Conservation (phyloP, 441 rosid species). For the Jatropha podagrica region DNA sequence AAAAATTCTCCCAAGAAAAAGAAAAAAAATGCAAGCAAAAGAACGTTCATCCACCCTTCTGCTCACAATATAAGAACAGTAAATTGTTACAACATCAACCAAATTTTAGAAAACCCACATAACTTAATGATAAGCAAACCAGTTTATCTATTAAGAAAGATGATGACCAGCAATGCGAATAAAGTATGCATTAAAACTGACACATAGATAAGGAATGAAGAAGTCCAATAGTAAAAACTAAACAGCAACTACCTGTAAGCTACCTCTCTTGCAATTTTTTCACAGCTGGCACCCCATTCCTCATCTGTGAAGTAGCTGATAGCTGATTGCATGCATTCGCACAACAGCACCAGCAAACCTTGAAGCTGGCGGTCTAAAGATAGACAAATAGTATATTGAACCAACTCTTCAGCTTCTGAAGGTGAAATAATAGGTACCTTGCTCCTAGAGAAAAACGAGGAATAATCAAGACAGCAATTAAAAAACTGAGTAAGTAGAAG, state of each 20-base stretch:
- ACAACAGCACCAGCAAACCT: slow-evolving; percentile 54
- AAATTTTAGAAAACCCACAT: neutral
- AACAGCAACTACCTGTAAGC: slow-evolving; percentile 54
- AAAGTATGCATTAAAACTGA: neutral
- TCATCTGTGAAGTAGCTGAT: slow-evolving; percentile 57
- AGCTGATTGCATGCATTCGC: slow-evolving; percentile 50
- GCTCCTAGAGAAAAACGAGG: slow-evolving; percentile 39
- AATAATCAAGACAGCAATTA: slow-evolving; percentile 11
- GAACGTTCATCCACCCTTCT: neutral
- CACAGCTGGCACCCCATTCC: slow-evolving; percentile 71
- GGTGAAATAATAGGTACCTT: slow-evolving; percentile 40
- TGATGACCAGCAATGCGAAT: neutral
- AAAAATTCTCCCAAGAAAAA: neutral
- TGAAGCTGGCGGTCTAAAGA: slow-evolving; percentile 65
- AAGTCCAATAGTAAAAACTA: slow-evolving; percentile 4
- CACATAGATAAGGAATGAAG: neutral
- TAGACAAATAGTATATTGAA: slow-evolving; percentile 44
- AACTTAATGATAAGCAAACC: neutral
- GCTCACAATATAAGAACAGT: neutral
- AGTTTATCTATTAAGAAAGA: neutral
- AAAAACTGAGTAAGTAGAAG: neutral
- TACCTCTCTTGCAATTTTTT: slow-evolving; percentile 58
- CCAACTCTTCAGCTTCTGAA: slow-evolving; percentile 61
- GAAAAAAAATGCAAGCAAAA: neutral
- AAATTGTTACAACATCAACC: neutral